These are phyloP conservation scores for Colletotrichum filicis DNA, from an alignment of 2,329 filamentous ascomycete species.

Conservation along the genomic window DNA sequence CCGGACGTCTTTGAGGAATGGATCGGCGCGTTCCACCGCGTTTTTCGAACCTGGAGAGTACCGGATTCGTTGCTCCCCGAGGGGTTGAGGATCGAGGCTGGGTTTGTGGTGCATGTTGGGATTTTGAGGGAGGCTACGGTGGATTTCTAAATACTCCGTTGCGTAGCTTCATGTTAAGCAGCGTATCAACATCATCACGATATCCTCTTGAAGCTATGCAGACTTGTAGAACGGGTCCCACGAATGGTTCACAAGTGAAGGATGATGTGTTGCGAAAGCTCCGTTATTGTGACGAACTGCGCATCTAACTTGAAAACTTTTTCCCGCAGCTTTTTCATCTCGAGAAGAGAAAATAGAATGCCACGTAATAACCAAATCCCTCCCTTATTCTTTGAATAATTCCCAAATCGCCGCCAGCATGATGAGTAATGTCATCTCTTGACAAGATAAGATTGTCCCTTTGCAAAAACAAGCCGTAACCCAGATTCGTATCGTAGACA, in stretches of 20 bases:
- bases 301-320: conserved; percentile 21
- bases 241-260: too few relatives aligned
- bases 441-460: conserved; percentile 1
- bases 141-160: background rate
- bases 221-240: too few relatives aligned
- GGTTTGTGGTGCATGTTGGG: conserved; percentile 87
- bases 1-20: conserved; percentile 87
- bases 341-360: background rate
- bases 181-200: background rate
- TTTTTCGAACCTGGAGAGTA: conserved; percentile 82
- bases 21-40: conserved; percentile 73
- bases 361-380: conserved; percentile 8
- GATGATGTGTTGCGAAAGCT: conserved; percentile 6
- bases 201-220: background rate
- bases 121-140: conserved; percentile 57
- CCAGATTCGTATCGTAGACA: conserved; percentile 28
- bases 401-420: conserved; percentile 16
- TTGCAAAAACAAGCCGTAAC: conserved; percentile 11
- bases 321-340: background rate
- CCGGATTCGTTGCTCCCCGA: conserved; percentile 70
- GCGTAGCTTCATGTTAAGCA: background rate
- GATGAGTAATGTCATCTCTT: background rate
- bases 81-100: conserved; percentile 70
- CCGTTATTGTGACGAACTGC: background rate
- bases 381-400: conserved; percentile 11